These are phyloP conservation scores for Myochromella boudieri DNA, from an alignment of 768 basidiomycete genomes.

Conservation along the genomic window DNA sequence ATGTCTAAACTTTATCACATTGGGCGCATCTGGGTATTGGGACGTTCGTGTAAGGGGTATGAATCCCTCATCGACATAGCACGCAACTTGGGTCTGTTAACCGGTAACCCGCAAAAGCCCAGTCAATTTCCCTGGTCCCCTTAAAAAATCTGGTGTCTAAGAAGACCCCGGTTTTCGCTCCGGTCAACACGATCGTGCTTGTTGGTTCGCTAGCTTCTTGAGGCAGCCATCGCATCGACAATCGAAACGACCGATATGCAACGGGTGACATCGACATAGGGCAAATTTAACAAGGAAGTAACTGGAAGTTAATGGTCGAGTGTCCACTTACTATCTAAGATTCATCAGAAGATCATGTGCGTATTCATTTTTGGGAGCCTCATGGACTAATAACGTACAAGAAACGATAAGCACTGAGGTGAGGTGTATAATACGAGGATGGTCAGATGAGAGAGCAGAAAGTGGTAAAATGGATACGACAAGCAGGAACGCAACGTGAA, in stretches of 20 bases:
- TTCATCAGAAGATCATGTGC: slow-evolving; percentile 11
- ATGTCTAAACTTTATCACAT: slow-evolving; percentile 27
- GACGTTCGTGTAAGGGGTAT: no score
- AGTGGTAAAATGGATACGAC: not conserved
- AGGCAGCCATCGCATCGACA: slow-evolving; percentile 35
- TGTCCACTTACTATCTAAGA: no score
- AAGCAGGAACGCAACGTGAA: slow-evolving; percentile 5
- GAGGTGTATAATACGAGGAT: slow-evolving; percentile 23
- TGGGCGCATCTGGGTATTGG: slow-evolving; percentile 18
- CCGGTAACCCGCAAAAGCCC: slow-evolving; percentile 39
- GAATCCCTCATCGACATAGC: no score
- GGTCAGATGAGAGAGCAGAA: no score
- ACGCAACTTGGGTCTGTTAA: slow-evolving; percentile 15
- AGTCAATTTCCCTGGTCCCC: slow-evolving; percentile 27
- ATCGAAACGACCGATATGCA: slow-evolving; percentile 13
- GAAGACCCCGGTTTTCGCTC: slow-evolving; percentile 27
- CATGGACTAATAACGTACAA: no score
- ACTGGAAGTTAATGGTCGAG: no score
- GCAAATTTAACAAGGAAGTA: no score
- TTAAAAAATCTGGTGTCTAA: slow-evolving; percentile 36
- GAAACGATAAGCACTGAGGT: slow-evolving; percentile 20
- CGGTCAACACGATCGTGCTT: slow-evolving; percentile 33
- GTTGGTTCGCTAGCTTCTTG: slow-evolving; percentile 32
- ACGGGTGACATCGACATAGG: not conserved
- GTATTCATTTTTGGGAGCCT: slow-evolving; percentile 13